These are phyloP conservation scores for Pythium biforme DNA, from an alignment of 352 stramenopile species.

Conservation along the genomic window DNA sequence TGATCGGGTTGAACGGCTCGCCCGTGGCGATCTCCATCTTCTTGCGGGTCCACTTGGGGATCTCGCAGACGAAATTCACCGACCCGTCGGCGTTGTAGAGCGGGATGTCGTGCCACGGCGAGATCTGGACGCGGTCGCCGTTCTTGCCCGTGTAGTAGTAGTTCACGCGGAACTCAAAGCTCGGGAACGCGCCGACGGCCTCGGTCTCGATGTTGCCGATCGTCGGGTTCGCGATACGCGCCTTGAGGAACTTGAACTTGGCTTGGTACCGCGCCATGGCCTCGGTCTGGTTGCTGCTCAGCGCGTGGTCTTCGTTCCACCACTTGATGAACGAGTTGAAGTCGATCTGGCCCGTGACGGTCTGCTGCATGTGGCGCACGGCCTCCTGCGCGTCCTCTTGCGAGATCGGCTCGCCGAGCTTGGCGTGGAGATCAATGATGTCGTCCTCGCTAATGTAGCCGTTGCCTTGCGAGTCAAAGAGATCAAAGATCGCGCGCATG, in stretches of 20 bases:
- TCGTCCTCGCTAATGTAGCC: slow-evolving; percentile 79
- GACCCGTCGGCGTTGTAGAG: slow-evolving; percentile 90
- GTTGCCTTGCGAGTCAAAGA: slow-evolving; percentile 81
- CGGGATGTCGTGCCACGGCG: slow-evolving; percentile 98
- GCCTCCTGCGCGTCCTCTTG: slow-evolving; percentile 70
- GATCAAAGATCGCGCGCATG: slow-evolving; percentile 82
- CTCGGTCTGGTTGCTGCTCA: slow-evolving; percentile 57
- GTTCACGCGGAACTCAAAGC: slow-evolving; percentile 88
- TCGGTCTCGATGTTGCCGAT: slow-evolving; percentile 81
- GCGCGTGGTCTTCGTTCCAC: slow-evolving; percentile 84
- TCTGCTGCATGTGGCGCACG: slow-evolving; percentile 68
- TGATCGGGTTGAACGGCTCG: slow-evolving; percentile 93
- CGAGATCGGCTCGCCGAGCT: slow-evolving; percentile 81
- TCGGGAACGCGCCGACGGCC: slow-evolving; percentile 76
- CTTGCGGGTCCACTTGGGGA: slow-evolving; percentile 97
- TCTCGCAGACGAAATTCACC: slow-evolving; percentile 95
- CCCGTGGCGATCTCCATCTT: slow-evolving; percentile 99
- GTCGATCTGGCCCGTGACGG: slow-evolving; percentile 60
- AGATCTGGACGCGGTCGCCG: slow-evolving; percentile 86
- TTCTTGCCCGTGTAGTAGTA: slow-evolving; percentile 84
- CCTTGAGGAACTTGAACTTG: slow-evolving; percentile 91
- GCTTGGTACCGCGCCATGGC: slow-evolving; percentile 83
- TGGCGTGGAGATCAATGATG: slow-evolving; percentile 75
- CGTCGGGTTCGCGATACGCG: slow-evolving; percentile 78
- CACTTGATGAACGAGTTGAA: slow-evolving; percentile 89